Base-by-base conservation (phyloP, 1,284 basidiomycete genomes). In the Termitomyces sp. region DNA sequence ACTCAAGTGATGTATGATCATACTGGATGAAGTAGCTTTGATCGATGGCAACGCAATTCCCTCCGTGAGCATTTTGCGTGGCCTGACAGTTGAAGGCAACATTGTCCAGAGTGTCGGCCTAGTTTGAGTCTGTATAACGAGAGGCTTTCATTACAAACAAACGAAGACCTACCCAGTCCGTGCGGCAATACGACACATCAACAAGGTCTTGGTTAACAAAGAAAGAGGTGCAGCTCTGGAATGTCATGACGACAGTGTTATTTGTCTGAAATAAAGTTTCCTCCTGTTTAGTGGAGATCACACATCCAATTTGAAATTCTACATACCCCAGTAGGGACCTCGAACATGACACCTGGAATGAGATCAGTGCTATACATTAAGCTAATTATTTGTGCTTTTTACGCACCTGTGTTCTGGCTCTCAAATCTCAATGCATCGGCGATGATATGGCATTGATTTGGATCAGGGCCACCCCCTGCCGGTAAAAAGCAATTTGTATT, bases 1-100 rank as follows among this genome's bases (percentile, higher is more conserved):
- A 16, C 2, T 18, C 41, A 18, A 30, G 24, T 5, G 2, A 30
- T 16, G 21, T 18, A 18, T 11, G 13, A 24, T 10, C 47, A 4
- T 19, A 72, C 76, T 78, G 73, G 48, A 76, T 69, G 62, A 74
- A 79, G 72, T 74, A 78, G 26, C 63, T 52, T 59, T 76, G 71
- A 58, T 78, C 69, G 28, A 50, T 60, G 10, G 75, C 72, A 21
- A 77, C 72, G 54, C 76, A 78, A 50, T 72, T 65, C 1, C 76
- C 76, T 11, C 76, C 77, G 54, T 77, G 76, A 6, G 75, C 74
- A 53, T 76, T 77, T 66, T 78, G 72, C 1, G 71, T 65, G 1
- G 73, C 63, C 58, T 76, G 72, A 58, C 76, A 78, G 60, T 74
- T 75, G 28, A 63, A 64, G 0, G 76, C 72, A 31, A 77, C 63